Evolutionary conservation across 2,329 filamentous ascomycete genomes (phyloP).

Genomic region (Sporothrix mexicana): DNA sequence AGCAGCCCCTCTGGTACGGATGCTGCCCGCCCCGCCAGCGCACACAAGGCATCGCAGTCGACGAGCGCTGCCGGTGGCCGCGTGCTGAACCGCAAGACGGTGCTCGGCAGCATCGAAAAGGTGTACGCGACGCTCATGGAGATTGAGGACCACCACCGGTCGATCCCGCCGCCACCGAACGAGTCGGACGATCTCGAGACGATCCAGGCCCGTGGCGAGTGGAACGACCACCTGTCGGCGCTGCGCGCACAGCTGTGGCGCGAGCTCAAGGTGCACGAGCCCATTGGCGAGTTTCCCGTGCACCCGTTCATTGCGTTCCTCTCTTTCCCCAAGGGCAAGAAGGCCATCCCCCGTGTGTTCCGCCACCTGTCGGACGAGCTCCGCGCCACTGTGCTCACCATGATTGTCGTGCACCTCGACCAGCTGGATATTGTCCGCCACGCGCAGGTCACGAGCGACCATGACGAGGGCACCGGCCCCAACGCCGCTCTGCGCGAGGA

Average conservation of each 20-base stretch:
- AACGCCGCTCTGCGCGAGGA: conserved; percentile 83
- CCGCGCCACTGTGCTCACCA: conserved; percentile 91
- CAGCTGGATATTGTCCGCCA: conserved; percentile 86
- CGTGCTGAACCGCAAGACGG: conserved; percentile 79
- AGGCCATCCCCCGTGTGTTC: conserved; percentile 92
- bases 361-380: conserved; percentile 90
- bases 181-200: conserved; percentile 69
- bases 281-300: conserved; percentile 74
- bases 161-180: conserved; percentile 69
- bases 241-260: conserved; percentile 84
- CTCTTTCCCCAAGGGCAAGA: conserved; percentile 94
- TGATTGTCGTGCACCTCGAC: conserved; percentile 93
- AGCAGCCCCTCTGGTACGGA: conserved; percentile 44
- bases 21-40: conserved; percentile 13
- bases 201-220: conserved; percentile 77
- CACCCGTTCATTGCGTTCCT: conserved; percentile 97
- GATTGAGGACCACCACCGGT: conserved; percentile 90
- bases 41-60: conserved; percentile 43
- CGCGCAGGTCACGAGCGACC: conserved; percentile 72
- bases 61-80: conserved; percentile 34
- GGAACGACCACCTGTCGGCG: conserved; percentile 72
- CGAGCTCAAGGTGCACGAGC: conserved; percentile 89
- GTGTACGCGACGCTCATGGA: conserved; percentile 90
- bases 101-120: conserved; percentile 84
- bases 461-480: conserved; percentile 53